Conservation (phyloP, 257 asterid species). For the Verbena officinalis region DNA sequence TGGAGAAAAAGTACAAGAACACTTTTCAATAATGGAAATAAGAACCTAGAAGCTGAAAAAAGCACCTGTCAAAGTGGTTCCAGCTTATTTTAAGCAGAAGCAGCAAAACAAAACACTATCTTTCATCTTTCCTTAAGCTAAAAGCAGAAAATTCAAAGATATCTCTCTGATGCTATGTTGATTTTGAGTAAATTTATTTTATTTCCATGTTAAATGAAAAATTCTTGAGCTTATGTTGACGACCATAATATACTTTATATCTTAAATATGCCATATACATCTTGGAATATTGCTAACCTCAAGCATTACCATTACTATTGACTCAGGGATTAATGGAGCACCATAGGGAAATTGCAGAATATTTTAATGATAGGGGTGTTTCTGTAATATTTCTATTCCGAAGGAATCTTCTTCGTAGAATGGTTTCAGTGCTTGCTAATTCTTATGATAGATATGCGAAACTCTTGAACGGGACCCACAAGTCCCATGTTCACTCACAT, state of each 20-base stretch:
- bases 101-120: too few species aligned
- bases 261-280: not conserved
- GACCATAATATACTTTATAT: too few species aligned
- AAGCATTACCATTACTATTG: not conserved
- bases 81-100: too few species aligned
- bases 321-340: conserved; percentile 68
- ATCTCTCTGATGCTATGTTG: not conserved
- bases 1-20: too few species aligned
- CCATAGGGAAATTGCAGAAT: conserved; percentile 60
- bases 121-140: too few species aligned
- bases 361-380: conserved; percentile 59
- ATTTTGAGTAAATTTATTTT: not conserved
- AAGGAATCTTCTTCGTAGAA: conserved; percentile 66
- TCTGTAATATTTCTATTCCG: conserved; percentile 66
- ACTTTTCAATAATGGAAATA: too few species aligned
- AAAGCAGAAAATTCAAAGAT: not conserved
- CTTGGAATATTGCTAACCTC: conserved; percentile 5
- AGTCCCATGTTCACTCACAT: conserved; percentile 77
- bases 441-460: conserved; percentile 67
- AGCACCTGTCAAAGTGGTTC: too few species aligned
- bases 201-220: too few species aligned
- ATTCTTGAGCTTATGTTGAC: too few species aligned
- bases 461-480: conserved; percentile 75
- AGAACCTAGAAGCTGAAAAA: too few species aligned
- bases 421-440: conserved; percentile 74